A percentile compares a stretch with the other conserved stretches of the same genome.
Conservation (phyloP, 139 green algal genomes). For the Eudorina sp. region DNA sequence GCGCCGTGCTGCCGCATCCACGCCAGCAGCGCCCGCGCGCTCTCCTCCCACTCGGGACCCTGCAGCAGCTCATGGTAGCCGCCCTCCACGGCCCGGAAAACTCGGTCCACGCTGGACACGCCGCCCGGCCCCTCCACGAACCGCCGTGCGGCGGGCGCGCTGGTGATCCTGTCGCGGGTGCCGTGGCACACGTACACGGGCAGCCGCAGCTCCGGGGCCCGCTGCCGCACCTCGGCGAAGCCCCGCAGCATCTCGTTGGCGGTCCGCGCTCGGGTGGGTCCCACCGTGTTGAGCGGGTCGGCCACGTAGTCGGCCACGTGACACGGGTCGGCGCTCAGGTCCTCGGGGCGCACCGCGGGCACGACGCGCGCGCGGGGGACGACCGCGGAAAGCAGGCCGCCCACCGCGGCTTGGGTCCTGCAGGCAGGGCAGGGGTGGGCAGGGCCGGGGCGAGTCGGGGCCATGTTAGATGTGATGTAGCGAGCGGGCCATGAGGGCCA, state of each 20-base stretch:
- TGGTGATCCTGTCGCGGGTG: constrained; percentile 52
- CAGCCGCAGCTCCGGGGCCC: constrained; percentile 34
- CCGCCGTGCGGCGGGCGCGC: constrained; percentile 7
- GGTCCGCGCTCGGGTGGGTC: constrained; percentile 5
- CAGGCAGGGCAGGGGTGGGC: no score
- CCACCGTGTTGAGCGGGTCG: constrained; percentile 46
- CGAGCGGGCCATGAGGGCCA: not conserved
- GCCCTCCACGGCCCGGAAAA: constrained; percentile 31
- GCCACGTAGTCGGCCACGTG: constrained; percentile 48
- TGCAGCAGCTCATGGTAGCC: constrained; percentile 71
- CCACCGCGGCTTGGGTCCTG: constrained; percentile 77
- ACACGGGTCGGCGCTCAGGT: constrained; percentile 70
- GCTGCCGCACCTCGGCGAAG: not conserved
- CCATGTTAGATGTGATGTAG: no score
- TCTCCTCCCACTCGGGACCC: constrained; percentile 51
- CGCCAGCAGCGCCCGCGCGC: constrained; percentile 27
- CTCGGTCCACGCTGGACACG: constrained; percentile 46
- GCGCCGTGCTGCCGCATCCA: constrained; percentile 48
- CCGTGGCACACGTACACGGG: constrained; percentile 61
- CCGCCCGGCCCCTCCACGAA: constrained; percentile 47
- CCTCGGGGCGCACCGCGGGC: constrained; percentile 69
- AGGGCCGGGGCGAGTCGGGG: not conserved
- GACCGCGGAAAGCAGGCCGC: constrained; percentile 67
- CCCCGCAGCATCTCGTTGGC: constrained; percentile 41
- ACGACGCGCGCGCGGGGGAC: constrained; percentile 75